Conservation (phyloP, 2,329 filamentous ascomycete species). For the Sarocladium brachiariae region DNA sequence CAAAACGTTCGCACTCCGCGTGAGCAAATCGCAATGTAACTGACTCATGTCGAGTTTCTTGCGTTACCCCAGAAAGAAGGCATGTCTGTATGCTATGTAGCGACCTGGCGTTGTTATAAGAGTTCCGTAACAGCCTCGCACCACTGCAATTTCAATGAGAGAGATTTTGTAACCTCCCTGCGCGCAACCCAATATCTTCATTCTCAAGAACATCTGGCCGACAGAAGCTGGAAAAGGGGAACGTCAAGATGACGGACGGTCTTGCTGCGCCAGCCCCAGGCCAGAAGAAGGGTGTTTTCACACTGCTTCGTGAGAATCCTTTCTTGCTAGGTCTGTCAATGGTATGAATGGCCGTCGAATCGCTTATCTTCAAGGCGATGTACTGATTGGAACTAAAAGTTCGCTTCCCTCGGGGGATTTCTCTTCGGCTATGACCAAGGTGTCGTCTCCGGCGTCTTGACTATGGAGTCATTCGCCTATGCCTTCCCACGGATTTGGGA, state of each 20-base stretch:
- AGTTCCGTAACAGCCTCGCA: no score
- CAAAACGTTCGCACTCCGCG: background rate
- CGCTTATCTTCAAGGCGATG: no score
- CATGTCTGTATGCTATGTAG: no score
- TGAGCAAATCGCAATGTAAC: background rate
- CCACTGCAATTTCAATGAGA: no score
- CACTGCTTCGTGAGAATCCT: constrained; percentile 30
- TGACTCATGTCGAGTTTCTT: no score
- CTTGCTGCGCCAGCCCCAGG: background rate
- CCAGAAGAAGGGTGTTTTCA: constrained; percentile 19
- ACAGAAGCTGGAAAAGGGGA: background rate
- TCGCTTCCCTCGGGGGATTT: constrained; percentile 25
- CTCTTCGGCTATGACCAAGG: constrained; percentile 34
- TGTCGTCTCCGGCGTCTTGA: constrained; percentile 31
- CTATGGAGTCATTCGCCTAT: constrained; percentile 19
- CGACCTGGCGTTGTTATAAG: no score
- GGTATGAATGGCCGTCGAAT: constrained; percentile 25
- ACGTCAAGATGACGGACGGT: background rate
- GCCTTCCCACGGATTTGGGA: constrained; percentile 34
- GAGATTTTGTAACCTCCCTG: no score
- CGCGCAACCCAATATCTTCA: no score
- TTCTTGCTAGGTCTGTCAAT: constrained; percentile 37
- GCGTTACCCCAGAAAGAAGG: no score
- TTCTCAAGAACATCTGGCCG: background rate
- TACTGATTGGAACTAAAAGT: no score